Percentiles rank a stretch among this genome's conserved stretches.
These are phyloP conservation scores for Pseudocohnilembus persalinus DNA, from an alignment of 169 alveolate genomes.

Conservation along the genomic window DNA sequence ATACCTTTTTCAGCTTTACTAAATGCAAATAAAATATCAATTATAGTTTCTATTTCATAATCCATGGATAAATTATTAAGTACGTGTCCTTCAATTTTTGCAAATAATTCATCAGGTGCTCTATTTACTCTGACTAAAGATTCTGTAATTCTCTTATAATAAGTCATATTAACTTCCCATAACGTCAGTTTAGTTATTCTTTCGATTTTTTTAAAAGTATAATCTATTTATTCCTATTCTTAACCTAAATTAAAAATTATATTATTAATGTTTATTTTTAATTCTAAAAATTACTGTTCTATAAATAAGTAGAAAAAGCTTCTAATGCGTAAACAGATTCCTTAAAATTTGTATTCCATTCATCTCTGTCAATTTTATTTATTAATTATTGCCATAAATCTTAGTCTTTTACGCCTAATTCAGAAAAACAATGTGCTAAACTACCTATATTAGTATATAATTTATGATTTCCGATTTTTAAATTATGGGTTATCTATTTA, in stretches of 20 bases:
- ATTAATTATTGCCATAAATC: conserved; percentile 37
- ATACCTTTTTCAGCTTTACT: conserved; percentile 7
- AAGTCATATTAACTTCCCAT: conserved; percentile 37
- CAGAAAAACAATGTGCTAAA: conserved; percentile 29
- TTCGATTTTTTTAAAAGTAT: conserved; percentile 31
- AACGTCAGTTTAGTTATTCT: conserved; percentile 34
- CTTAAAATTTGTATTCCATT: conserved; percentile 39
- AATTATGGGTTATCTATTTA: conserved; percentile 16
- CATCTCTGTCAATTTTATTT: conserved; percentile 35
- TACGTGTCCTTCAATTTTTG: conserved; percentile 35
- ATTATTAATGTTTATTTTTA: too few species aligned
- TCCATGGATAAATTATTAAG: conserved; percentile 36
- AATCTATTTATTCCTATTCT: conserved; percentile 33
- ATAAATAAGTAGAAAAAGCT: conserved; percentile 24
- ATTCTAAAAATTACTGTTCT: too few species aligned
- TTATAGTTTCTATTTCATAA: conserved; percentile 27
- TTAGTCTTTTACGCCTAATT: conserved; percentile 25
- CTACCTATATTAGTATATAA: conserved; percentile 37
- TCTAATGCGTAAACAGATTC: conserved; percentile 42
- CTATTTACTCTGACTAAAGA: conserved; percentile 41
- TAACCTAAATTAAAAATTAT: too few species aligned
- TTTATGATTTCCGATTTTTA: conserved; percentile 15
- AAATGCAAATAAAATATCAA: conserved; percentile 42
- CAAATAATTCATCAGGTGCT: conserved; percentile 36
- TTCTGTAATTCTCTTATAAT: conserved; percentile 34